These are phyloP conservation scores for Paramecium sexaurelia DNA, from an alignment of 73 alveolate genomes.

Conservation along the genomic window DNA sequence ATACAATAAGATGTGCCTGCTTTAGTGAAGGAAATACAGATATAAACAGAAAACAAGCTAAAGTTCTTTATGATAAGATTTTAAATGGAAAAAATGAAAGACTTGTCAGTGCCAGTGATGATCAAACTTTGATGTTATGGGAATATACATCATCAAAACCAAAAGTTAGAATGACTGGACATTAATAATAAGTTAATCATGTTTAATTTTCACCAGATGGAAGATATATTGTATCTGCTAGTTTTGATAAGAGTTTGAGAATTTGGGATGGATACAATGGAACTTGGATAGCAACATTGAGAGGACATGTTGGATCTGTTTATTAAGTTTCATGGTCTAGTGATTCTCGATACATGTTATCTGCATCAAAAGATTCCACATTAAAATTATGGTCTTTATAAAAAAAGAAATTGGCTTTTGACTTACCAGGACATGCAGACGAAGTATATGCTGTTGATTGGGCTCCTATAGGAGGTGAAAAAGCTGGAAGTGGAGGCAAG, in stretches of 20 bases:
- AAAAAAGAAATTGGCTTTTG: slow-evolving; percentile 89
- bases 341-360: slow-evolving; percentile 95
- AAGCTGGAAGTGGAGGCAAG: slow-evolving; percentile 98
- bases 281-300: slow-evolving; percentile 88
- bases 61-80: slow-evolving; percentile 79
- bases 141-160: slow-evolving; percentile 86
- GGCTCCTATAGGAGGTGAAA: slow-evolving; percentile 98
- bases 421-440: slow-evolving; percentile 95
- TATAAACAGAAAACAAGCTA: slow-evolving; percentile 75
- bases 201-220: slow-evolving; percentile 98
- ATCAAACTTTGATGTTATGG: slow-evolving; percentile 97
- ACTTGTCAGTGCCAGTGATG: slow-evolving; percentile 98
- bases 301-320: slow-evolving; percentile 98
- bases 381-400: slow-evolving; percentile 96
- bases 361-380: slow-evolving; percentile 98
- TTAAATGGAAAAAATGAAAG: slow-evolving; percentile 90
- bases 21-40: slow-evolving; percentile 82
- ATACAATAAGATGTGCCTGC: slow-evolving; percentile 82
- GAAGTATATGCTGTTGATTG: slow-evolving; percentile 99
- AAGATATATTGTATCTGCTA: slow-evolving; percentile 96
- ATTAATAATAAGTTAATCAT: slow-evolving; percentile 94
- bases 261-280: slow-evolving; percentile 99
- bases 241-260: slow-evolving; percentile 96
- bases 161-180: slow-evolving; percentile 98
- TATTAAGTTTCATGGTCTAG: slow-evolving; percentile 99